Conservation (phyloP, 2,329 filamentous ascomycete genomes). For the Nakataea oryzae region DNA sequence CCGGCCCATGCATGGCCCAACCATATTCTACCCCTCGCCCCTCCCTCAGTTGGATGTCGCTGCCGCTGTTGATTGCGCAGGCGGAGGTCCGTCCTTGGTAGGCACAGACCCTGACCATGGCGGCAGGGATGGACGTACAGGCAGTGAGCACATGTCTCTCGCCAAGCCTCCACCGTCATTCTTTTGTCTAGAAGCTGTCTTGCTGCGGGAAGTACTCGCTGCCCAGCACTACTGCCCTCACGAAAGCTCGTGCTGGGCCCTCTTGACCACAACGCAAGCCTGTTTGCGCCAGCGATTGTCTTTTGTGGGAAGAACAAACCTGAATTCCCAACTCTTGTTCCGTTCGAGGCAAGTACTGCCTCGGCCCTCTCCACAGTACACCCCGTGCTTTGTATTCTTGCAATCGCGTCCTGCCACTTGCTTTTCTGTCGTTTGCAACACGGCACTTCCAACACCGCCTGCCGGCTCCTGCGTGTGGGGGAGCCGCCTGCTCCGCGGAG, state of each 20-base stretch:
- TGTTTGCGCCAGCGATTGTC: no score
- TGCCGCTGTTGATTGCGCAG: no score
- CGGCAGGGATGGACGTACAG: neutral
- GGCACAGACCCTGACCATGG: neutral
- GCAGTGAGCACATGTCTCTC: neutral
- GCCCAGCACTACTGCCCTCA: neutral
- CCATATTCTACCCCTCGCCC: no score
- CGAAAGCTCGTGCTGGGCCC: neutral
- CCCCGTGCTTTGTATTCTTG: neutral
- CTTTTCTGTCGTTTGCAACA: neutral
- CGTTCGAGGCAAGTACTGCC: neutral
- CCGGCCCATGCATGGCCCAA: no score
- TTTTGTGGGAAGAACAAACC: neutral
- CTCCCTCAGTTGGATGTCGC: no score
- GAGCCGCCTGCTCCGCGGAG: neutral
- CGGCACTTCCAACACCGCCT: neutral
- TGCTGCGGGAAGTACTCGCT: neutral
- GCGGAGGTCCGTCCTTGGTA: no score
- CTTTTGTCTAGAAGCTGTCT: neutral
- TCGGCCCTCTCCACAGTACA: neutral
- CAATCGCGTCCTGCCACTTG: neutral
- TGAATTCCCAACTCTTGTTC: neutral
- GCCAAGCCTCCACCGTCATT: neutral
- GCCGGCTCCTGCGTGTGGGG: no score
- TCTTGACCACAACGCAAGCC: neutral